phyloP scores from a whole-genome alignment of 192 early-diverging fungal species.

The Podila epicladia region DNA sequence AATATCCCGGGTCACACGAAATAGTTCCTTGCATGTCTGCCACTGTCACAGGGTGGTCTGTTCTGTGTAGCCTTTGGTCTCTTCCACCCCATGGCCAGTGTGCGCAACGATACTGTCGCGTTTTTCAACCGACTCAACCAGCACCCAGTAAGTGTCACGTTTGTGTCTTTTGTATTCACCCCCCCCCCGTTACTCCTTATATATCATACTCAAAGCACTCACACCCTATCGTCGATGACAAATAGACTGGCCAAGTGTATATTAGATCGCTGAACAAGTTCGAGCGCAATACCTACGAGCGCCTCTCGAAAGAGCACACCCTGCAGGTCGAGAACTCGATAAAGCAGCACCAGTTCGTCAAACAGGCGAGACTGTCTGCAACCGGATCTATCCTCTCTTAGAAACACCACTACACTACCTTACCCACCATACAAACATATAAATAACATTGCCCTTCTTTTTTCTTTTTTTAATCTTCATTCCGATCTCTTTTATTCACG shows the following conservation, averaged over 20 bases:
- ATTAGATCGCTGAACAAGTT: conserved; percentile 39
- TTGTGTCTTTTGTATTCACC: too few species aligned
- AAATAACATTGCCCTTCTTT: too few species aligned
- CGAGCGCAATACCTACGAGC: conserved; percentile 44
- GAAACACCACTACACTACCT: not conserved
- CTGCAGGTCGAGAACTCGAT: conserved; percentile 18
- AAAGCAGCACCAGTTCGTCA: conserved; percentile 3
- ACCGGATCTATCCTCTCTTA: not conserved
- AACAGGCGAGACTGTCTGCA: conserved; percentile 1
- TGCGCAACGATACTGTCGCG: conserved; percentile 73
- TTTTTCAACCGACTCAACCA: conserved; percentile 79
- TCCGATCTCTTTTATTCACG: too few species aligned
- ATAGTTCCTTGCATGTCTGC: conserved; percentile 75
- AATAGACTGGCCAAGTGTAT: conserved; percentile 41
- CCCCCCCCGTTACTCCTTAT: not conserved
- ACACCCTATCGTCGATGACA: not conserved
- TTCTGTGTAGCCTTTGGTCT: conserved; percentile 84
- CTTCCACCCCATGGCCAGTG: conserved; percentile 75
- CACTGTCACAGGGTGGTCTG: conserved; percentile 83
- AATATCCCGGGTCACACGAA: conserved; percentile 15
- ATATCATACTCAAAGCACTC: not conserved
- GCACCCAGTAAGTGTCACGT: conserved; percentile 61
- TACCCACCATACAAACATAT: too few species aligned
- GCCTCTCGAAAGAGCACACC: conserved; percentile 26
- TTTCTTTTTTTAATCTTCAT: not conserved